Conservation (phyloP, 768 basidiomycete genomes). For the Kwoniella mangroviensis region DNA sequence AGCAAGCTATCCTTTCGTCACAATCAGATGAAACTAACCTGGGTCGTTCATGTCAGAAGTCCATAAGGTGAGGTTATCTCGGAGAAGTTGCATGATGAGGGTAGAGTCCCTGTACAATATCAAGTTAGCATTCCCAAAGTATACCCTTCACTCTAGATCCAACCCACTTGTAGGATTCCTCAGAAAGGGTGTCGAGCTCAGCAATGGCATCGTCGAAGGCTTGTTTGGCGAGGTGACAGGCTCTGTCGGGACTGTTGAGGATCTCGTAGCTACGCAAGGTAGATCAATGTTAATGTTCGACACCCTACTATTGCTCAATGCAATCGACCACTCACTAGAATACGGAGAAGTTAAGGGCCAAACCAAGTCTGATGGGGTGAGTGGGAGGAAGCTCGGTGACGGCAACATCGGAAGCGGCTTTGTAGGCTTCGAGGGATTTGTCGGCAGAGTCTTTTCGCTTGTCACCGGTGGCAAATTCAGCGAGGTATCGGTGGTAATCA, state of each 20-base stretch:
- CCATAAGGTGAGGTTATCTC: conserved; percentile 98
- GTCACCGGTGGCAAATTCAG: conserved; percentile 97
- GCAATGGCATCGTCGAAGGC: conserved; percentile 99
- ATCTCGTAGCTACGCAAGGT: conserved; percentile 74
- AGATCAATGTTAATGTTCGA: neutral
- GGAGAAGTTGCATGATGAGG: conserved; percentile 86
- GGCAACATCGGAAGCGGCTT: conserved; percentile 95
- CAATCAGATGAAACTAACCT: conserved; percentile 48
- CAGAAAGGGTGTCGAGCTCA: conserved; percentile 96
- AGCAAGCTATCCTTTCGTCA: neutral
- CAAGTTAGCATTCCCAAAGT: neutral
- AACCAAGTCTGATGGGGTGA: conserved; percentile 97
- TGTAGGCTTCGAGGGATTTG: conserved; percentile 89
- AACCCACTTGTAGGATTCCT: conserved; percentile 89
- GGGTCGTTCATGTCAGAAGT: conserved; percentile 97
- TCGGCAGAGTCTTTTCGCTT: conserved; percentile 96
- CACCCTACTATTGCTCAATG: neutral
- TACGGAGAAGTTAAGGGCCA: conserved; percentile 98
- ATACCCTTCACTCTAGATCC: neutral
- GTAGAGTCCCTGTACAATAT: conserved; percentile 71
- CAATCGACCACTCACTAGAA: conserved; percentile 68
- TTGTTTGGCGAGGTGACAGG: conserved; percentile 98
- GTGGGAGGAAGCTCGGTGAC: conserved; percentile 86
- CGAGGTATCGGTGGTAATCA: conserved; percentile 98
- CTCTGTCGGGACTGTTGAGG: conserved; percentile 96